Percentiles rank a stretch among this genome's conserved stretches.
These are phyloP conservation scores for Neurospora sublineolata DNA, from an alignment of 495 filamentous ascomycete species.

Conservation along the genomic window DNA sequence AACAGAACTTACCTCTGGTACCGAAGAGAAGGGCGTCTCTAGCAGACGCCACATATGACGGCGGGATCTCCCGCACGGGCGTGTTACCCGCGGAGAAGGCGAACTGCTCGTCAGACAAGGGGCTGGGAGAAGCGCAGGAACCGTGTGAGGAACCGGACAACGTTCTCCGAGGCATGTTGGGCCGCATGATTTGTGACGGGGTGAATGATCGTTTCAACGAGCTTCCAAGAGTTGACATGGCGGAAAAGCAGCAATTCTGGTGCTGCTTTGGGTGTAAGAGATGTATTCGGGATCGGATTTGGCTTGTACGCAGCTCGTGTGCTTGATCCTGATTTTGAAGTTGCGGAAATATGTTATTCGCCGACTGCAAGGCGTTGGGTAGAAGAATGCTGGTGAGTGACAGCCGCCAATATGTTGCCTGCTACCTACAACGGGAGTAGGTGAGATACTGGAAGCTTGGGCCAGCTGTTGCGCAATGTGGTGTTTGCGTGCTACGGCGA, in stretches of 20 bases:
- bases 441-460: neutral
- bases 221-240: neutral
- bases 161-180: conserved; percentile 18
- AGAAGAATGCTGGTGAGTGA: neutral
- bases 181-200: conserved; percentile 6
- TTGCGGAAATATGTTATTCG: neutral
- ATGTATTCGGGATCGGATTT: neutral
- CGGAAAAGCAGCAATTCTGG: neutral
- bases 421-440: neutral
- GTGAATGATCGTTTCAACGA: neutral
- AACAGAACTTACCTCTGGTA: conserved; percentile 4
- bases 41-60: neutral
- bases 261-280: neutral
- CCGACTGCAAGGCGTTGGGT: neutral
- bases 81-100: conserved; percentile 11
- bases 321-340: neutral
- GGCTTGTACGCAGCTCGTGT: neutral
- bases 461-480: neutral
- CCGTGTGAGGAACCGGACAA: conserved; percentile 24
- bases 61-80: conserved; percentile 10
- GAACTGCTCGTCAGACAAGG: conserved; percentile 14
- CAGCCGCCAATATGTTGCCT: neutral
- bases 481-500: neutral
- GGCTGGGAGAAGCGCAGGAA: conserved; percentile 1
- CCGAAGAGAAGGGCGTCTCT: conserved; percentile 7